Evolutionary conservation across 2,329 filamentous ascomycete species (phyloP).

Genomic region (Alternaria triticimaculans): DNA sequence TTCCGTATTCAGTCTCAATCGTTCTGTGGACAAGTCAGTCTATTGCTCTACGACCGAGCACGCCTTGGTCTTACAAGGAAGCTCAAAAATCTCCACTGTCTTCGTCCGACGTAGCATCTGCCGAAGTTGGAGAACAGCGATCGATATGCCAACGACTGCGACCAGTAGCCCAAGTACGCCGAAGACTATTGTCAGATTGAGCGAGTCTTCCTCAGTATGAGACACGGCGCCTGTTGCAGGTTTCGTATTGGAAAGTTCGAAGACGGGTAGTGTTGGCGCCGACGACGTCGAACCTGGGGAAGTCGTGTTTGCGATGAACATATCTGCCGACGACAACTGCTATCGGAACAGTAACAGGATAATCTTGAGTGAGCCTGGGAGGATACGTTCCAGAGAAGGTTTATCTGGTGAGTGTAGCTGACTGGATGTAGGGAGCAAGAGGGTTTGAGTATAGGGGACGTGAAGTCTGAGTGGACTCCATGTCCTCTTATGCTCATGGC

Average conservation of each 20-base stretch:
- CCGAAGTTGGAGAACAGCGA: conserved; percentile 9
- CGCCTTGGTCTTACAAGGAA: not conserved
- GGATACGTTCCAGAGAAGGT: not conserved
- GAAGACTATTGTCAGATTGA: not conserved
- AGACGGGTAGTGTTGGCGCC: not conserved
- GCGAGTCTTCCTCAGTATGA: not conserved
- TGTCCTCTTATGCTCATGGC: not conserved
- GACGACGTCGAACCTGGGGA: not conserved
- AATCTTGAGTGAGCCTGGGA: accelerated
- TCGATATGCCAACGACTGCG: not conserved
- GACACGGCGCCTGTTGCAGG: not conserved
- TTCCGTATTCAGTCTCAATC: not conserved
- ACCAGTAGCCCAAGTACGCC: conserved; percentile 3
- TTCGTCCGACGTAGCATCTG: not conserved
- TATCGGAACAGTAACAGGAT: not conserved
- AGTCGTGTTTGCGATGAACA: not conserved
- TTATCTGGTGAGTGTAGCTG: not conserved
- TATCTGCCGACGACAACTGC: not conserved
- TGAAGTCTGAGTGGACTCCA: not conserved
- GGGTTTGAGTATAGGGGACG: not conserved
- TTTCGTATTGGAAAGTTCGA: not conserved
- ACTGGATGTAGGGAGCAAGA: not conserved
- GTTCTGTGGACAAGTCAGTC: not conserved
- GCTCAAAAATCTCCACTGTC: not conserved
- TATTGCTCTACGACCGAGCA: not conserved